Base-by-base conservation (phyloP, 2,329 filamentous ascomycete species). In the Colletotrichum sp. region DNA sequence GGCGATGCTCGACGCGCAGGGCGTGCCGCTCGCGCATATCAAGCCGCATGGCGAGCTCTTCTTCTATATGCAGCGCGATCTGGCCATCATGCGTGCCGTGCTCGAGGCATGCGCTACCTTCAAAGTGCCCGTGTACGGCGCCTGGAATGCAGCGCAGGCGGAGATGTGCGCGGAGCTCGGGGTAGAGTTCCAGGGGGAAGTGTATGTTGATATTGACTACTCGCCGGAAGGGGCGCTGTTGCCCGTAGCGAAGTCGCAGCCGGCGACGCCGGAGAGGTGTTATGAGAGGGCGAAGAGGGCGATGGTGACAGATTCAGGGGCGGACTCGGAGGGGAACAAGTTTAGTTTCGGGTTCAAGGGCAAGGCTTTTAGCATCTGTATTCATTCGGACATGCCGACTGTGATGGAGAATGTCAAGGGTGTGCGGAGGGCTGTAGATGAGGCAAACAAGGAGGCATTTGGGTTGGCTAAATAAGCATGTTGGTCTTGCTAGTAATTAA, bases 1-100 rank as follows among this genome's bases (percentile, higher is more conserved):
- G 76, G 92, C 84, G 2, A 91, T 93, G 77, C 84, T 93, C 4
- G 88, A 90, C 39, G 87, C 87, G 0, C 92, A 93, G 78, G 87
- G 86, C 16, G 82, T 93, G 8, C 83, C 86, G 16, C 82, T 94
- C 30, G 87, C 92, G 78, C 92, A 93, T 78, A 89, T 93, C 55
- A 72, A 72, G 16, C 70, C 70, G 7, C 91, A 93, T 72, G 91
- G 91, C 6, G 87, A 90, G 27, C 84, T 93, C 3, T 93, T 92
- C 79, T 83, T 83, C 52, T 82, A 81, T 61, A 81, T 84, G 79
- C 81, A 82, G 62, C 78, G 78, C 25, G 82, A 84, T 69, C 65
- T 68, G 5, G 36, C 34, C 2, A 81, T 82, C 36, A 80, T 81
- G 71, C 79, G 78, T 30, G 80, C 82, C 19, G 82, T 84, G 2